A percentile compares a stretch with the other conserved stretches of the same genome.
Evolutionary conservation across 495 filamentous ascomycete genomes (phyloP).

Genomic region (Xylaria curta): DNA sequence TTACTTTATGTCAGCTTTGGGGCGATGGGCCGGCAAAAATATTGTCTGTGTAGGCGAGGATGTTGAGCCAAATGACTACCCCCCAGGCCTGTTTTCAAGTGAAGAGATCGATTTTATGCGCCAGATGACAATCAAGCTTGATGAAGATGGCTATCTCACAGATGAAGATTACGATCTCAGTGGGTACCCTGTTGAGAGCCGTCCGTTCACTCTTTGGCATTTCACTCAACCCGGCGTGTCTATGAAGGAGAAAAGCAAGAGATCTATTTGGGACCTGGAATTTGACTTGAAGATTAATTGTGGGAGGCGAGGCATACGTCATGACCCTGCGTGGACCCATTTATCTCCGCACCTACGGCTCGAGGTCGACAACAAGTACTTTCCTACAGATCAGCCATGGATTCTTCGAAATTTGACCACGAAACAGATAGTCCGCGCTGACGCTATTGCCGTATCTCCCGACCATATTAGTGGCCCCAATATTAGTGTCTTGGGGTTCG

Average conservation of each 20-base stretch:
- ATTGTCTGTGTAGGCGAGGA: neutral
- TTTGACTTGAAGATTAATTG: neutral
- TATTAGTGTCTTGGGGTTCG: conserved; percentile 30
- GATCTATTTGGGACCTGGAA: too few relatives aligned
- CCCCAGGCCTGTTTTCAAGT: conserved; percentile 1
- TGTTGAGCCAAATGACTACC: conserved; percentile 1
- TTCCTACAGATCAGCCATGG: conserved; percentile 37
- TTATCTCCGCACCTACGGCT: neutral
- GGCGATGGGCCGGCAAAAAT: neutral
- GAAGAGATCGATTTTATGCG: neutral
- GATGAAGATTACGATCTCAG: neutral
- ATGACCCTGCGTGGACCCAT: neutral
- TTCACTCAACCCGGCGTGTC: conserved; percentile 9
- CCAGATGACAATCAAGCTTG: neutral
- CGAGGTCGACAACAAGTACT: conserved; percentile 29
- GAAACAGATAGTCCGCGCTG: conserved; percentile 37
- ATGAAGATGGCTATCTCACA: too few relatives aligned
- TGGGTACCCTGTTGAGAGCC: neutral
- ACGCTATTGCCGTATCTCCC: conserved; percentile 31
- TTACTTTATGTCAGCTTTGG: neutral
- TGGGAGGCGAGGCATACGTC: neutral
- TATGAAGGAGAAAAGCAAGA: too few relatives aligned
- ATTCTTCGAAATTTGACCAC: conserved; percentile 43
- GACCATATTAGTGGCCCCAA: conserved; percentile 28
- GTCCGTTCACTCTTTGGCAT: neutral